Conservation (phyloP, 2,329 filamentous ascomycete genomes). For the Beauveria sp. region DNA sequence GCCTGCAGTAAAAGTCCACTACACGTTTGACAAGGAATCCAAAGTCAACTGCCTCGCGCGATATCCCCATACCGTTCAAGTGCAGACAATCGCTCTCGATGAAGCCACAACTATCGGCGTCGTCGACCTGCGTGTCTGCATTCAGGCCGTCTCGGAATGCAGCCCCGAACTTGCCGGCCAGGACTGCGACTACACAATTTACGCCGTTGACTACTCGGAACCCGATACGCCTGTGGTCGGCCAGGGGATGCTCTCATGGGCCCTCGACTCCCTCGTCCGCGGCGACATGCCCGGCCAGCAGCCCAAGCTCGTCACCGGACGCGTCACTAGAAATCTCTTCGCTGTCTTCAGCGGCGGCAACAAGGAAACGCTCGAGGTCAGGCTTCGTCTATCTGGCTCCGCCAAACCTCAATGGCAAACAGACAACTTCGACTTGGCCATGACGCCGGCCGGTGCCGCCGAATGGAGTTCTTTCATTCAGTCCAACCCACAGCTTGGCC, state of each 20-base stretch:
- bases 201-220: constrained; percentile 94
- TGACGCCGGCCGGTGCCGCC: constrained; percentile 52
- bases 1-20: constrained; percentile 80
- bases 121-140: constrained; percentile 77
- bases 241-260: constrained; percentile 89
- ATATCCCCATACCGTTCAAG: constrained; percentile 68
- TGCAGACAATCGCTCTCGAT: constrained; percentile 75
- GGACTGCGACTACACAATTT: constrained; percentile 85
- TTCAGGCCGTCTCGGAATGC: constrained; percentile 67
- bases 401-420: constrained; percentile 42
- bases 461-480: constrained; percentile 76
- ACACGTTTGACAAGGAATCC: constrained; percentile 86
- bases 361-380: constrained; percentile 88
- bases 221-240: constrained; percentile 88
- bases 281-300: constrained; percentile 40
- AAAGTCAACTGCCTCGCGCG: constrained; percentile 86
- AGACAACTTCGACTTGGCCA: constrained; percentile 22
- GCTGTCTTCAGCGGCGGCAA: constrained; percentile 76
- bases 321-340: constrained; percentile 78
- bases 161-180: constrained; percentile 75
- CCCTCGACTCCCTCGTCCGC: constrained; percentile 43
- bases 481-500: constrained; percentile 52
- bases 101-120: constrained; percentile 76
- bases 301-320: constrained; percentile 75
- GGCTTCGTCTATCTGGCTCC: constrained; percentile 75